Evolutionary conservation across 148 eudicot species (phyloP), one percentile per base, ranked within the genome.

Genomic region (Cornus suecica): DNA sequence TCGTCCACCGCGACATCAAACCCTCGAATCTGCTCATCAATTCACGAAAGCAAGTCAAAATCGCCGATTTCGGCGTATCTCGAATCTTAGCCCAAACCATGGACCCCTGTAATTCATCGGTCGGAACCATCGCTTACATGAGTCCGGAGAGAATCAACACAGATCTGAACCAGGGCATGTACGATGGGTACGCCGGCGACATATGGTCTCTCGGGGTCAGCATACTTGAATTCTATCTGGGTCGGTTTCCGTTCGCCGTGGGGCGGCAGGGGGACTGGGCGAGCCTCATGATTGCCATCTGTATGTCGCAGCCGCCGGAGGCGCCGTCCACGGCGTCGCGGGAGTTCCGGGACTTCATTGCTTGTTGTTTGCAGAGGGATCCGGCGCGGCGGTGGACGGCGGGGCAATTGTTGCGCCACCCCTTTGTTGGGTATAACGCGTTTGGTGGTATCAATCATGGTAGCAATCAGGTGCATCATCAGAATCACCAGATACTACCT

Each of bases 131-230:
- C 31, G 83, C 83, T 0, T 83, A 83, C 74, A 83, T 83, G 83
- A 83, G 86, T 28, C 83, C 86, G 4, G 86, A 83, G 70, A 65
- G 86, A 26, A 80, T 80, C 41, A 73, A 80, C 64, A 76, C 86
- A 3, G 84, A 81, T 60, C 45, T 67, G 5, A 66, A 74, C 20
- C 66, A 73, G 2, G 83, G 82, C 0, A 18, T 16, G 58, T 79
- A 79, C 51, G 80, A 83, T 54, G 83, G 86, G 24, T 80, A 54
- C 30, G 86, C 86, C 0, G 86, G 83, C 8, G 83, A 83, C 67
- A 80, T 83, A 16, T 83, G 86, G 86, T 76, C 77, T 52, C 69
- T 79, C 8, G 86, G 86, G 9, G 72, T 83, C 22, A 77, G 73
- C 75, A 76, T 80, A n/a, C 68, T 83, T 7, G 86, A 83, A 56